Percentiles rank a stretch among this genome's conserved stretches.
These are phyloP conservation scores for Metschnikowia colocasiae DNA, from an alignment of 805 yeast genomes.

Conservation along the genomic window DNA sequence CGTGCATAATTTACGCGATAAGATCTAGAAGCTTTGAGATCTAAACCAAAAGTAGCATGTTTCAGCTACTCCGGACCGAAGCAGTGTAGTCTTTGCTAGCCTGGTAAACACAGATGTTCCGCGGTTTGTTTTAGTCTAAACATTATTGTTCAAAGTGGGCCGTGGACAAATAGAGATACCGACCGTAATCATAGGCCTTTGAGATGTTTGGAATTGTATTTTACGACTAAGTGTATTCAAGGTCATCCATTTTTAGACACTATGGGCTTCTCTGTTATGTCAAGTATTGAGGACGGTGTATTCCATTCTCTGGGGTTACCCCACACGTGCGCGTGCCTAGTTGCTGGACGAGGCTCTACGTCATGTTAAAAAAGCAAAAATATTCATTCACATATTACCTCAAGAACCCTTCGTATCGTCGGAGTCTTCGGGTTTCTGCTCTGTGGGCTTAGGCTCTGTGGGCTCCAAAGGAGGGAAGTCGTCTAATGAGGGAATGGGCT, in stretches of 20 bases:
- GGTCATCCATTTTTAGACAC: background rate
- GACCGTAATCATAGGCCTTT: too few species aligned
- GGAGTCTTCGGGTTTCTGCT: background rate
- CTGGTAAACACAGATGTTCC: too few species aligned
- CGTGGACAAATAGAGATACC: too few species aligned
- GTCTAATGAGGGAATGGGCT: conserved; percentile 16
- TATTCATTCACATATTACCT: background rate
- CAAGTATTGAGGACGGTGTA: background rate
- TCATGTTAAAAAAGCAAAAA: background rate
- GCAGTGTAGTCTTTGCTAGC: too few species aligned
- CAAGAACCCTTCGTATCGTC: background rate
- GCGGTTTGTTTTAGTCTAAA: too few species aligned
- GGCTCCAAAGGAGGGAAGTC: conserved; percentile 19
- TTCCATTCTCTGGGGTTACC: background rate
- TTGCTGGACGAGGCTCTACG: background rate
- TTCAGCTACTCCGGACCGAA: too few species aligned
- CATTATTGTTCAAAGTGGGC: too few species aligned
- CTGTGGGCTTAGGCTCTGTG: conserved; percentile 7
- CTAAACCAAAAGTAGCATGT: too few species aligned
- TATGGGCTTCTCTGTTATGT: background rate
- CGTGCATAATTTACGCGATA: background rate
- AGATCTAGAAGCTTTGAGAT: background rate
- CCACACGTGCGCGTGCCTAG: background rate
- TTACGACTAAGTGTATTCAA: too few species aligned
- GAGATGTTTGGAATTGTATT: too few species aligned